Evolutionary conservation across 352 stramenopile genomes (phyloP), one percentile per base, ranked within the genome.

Genomic region (Phytophthora brassicae): DNA sequence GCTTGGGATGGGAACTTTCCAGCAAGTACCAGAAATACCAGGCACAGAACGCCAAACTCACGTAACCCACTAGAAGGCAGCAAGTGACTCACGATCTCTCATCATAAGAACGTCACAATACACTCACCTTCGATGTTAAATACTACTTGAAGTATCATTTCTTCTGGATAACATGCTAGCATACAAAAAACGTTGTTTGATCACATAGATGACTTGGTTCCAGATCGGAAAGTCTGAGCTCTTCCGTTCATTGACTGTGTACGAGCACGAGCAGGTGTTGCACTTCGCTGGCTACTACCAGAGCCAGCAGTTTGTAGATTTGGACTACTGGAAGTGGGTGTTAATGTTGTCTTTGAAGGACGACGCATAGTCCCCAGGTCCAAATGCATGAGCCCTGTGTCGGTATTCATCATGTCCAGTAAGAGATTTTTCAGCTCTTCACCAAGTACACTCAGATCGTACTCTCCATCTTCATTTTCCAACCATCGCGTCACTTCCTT

Each of bases 1-100:
- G 95, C 12, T 73, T 96, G 19, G 83, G 86, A 8, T 92, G 82
- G 77, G 87, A 95, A 46, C 68, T 95, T 17, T 84, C 81, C 31
- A 93, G 71, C 75, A 94, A 95, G 62, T 95, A 92, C 57, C 72
- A 88, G 17, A 94, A 93, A 70, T 94, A 94, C 68, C 74, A 89
- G 61, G 62, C 72, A 42, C 77, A 89, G 65, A 75, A 52, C 24
- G 55, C 47, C 48, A 77, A 79, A 47, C 64, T 73, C 39, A 73
- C 63, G 13, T 77, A 57, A 60, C 43, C 16, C 41, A 47, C 17
- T 16, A 22, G 41, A 45, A 39, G 43, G 55, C 48, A 60, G 19
- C 53, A 44, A 44, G 52, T 17, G 35, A 68, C 35, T 19, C 17
- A 5, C 31, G 42, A 63, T 62, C 39, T 60, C 57, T 71, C 57